Evolutionary conservation across 371 early-diverging fungal species (phyloP), one percentile per base, ranked within the genome.

Genomic region (Conidiobolus incongruus): DNA sequence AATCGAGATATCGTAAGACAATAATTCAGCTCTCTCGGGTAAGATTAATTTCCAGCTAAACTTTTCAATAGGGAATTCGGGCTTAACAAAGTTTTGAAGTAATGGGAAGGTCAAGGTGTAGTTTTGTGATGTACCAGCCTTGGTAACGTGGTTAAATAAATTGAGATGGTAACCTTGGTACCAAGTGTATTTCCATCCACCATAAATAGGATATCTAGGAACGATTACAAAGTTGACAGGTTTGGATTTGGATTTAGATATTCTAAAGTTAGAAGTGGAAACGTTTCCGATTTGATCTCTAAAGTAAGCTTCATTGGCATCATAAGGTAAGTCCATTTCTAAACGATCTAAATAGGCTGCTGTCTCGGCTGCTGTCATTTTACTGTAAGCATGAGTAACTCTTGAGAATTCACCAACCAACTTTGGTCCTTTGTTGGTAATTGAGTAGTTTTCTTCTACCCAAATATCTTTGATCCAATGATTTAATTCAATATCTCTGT

Each of bases 231-330:
- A 58, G 1, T 77, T 50, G 13, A 71, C 54, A 11, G 51, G 45
- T 10, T 62, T 50, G 1, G 44, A 42, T 20, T 70, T 72, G 15
- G 61, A 46, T n/a, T n/a, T n/a, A n/a, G n/a, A n/a, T n/a, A n/a
- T n/a, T 13, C 53, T 47, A 54, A 81, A 62, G 38, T 65, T 46
- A 11, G 94, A 90, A 13, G 97, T 94, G 2, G 93, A 91, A 20
- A 97, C 90, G 56, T 97, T 93, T 28, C 97, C 97, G 48, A 92
- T 82, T 40, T 79, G 81, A 59, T 97, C 97, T 21, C 81, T 73
- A 54, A 68, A 90, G 55, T 84, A 92, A 36, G 82, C 66, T 43
- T 84, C 70, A 19, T 61, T 51, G 12, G 83, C 88, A 8, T 56
- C 58, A 1, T 53, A 56, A 24, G 86, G 93, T 7, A 88, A 63